Conservation (phyloP, 495 filamentous ascomycete species). For the Penicillium canescens region DNA sequence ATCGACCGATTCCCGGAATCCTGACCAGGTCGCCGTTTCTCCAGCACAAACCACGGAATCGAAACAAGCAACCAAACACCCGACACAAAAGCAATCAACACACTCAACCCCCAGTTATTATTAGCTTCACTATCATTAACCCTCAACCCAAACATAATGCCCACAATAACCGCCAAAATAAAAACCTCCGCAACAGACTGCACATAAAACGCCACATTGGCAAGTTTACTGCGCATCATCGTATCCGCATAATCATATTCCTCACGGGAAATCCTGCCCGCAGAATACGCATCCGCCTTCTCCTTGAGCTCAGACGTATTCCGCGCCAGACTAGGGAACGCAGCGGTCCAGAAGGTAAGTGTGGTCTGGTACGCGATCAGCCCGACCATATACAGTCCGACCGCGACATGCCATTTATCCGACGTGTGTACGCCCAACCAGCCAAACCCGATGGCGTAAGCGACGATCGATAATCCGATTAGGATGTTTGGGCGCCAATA, state of each 20-base stretch:
- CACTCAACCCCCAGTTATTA: conserved; percentile 66
- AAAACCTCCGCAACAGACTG: conserved; percentile 61
- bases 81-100: conserved; percentile 63
- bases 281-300: conserved; percentile 51
- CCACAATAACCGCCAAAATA: conserved; percentile 62
- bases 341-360: conserved; percentile 67
- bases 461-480: conserved; percentile 56
- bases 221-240: conserved; percentile 59
- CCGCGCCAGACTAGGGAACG: conserved; percentile 61
- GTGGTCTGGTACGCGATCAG: conserved; percentile 67
- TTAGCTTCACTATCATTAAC: conserved; percentile 57
- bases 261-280: conserved; percentile 53
- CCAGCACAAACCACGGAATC: conserved; percentile 63
- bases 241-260: conserved; percentile 64
- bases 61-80: conserved; percentile 62
- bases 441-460: conserved; percentile 62
- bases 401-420: conserved; percentile 55
- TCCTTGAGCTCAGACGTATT: conserved; percentile 55
- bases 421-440: conserved; percentile 62
- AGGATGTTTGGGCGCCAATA: conserved; percentile 62
- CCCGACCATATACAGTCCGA: conserved; percentile 62
- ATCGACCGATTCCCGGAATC: conserved; percentile 45
- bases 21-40: conserved; percentile 62
- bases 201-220: conserved; percentile 63
- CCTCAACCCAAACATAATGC: conserved; percentile 60